Evolutionary conservation across 352 stramenopile genomes (phyloP), one percentile per base, ranked within the genome.

Genomic region (Pythium phragmitis): DNA sequence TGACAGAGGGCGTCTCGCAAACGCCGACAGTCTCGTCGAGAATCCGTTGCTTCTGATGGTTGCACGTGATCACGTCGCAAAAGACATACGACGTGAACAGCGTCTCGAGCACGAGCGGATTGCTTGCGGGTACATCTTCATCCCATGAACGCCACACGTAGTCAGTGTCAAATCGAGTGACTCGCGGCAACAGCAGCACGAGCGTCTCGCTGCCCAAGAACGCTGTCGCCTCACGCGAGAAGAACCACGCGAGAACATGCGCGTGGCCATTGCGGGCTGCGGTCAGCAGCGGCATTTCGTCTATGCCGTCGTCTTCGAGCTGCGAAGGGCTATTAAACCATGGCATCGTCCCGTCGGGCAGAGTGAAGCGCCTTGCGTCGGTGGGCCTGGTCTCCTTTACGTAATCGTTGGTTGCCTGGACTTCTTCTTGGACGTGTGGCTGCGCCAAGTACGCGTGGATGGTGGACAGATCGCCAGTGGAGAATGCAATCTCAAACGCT

Each of bases 191-290:
- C 6, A 48, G n/a, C 11, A 48, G 34, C 51, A 36, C 51, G 5
- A 58, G 34, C 8, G 51, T 58, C 36, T 33, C 51, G 26, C 26
- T 28, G 19, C 51, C 51, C 34, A 58, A 37, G 13, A 19, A 23
- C 9, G 19, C n/a, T 2, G 51, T 11, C 3, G 9, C 17, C n/a
- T 58, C 23, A 11, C 14, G n/a, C 1, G 19, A 23, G 19, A 48
- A 58, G 19, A 58, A 36, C 51, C 51, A 58, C 9, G 23, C 51
- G 19, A 58, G 9, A 1, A 58, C 34, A 7, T 58, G 4, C 1
- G 3, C n/a, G 19, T 58, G 34, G 34, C 39, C 51, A 9, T 48
- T n/a, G 23, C 36, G 21, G 1, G 47, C 47, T 12, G 47, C 47
- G 4, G 1, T 37, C 0, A 34, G 23, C 7, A 53, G 26, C 14